These are phyloP conservation scores for Tulasnella sp. DNA, from an alignment of 768 basidiomycete genomes.

Conservation along the genomic window DNA sequence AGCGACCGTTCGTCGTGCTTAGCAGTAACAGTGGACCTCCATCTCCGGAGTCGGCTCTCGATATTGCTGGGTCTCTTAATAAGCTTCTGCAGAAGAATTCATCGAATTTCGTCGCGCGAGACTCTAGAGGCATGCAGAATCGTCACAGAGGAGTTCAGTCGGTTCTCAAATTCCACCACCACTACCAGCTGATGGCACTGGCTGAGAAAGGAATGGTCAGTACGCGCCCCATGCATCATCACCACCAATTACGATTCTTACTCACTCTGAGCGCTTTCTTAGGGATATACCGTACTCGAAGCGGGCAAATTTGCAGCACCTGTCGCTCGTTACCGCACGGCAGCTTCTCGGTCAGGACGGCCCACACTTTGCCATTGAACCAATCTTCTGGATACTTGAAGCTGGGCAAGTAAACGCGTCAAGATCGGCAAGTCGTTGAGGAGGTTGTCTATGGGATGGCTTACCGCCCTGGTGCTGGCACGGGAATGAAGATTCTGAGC, in stretches of 20 bases:
- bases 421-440: neutral
- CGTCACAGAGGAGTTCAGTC: neutral
- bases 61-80: too few species aligned
- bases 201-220: slow-evolving; percentile 24
- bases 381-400: slow-evolving; percentile 90
- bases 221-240: neutral
- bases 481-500: slow-evolving; percentile 76
- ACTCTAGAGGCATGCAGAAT: too few species aligned
- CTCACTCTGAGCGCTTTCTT: neutral
- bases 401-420: slow-evolving; percentile 79
- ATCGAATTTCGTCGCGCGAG: too few species aligned
- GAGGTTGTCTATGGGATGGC: neutral
- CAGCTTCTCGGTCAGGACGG: slow-evolving; percentile 66
- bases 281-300: slow-evolving; percentile 66
- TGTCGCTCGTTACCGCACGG: slow-evolving; percentile 81
- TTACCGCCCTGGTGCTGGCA: slow-evolving; percentile 33
- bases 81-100: too few species aligned
- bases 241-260: neutral
- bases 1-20: too few species aligned
- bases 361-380: slow-evolving; percentile 80
- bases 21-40: too few species aligned
- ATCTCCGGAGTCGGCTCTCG: too few species aligned
- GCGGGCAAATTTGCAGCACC: slow-evolving; percentile 61
- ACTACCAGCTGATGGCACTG: neutral
- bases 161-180: neutral